phyloP scores from a whole-genome alignment of 371 early-diverging fungal species.

The Chytridiales sp. region DNA sequence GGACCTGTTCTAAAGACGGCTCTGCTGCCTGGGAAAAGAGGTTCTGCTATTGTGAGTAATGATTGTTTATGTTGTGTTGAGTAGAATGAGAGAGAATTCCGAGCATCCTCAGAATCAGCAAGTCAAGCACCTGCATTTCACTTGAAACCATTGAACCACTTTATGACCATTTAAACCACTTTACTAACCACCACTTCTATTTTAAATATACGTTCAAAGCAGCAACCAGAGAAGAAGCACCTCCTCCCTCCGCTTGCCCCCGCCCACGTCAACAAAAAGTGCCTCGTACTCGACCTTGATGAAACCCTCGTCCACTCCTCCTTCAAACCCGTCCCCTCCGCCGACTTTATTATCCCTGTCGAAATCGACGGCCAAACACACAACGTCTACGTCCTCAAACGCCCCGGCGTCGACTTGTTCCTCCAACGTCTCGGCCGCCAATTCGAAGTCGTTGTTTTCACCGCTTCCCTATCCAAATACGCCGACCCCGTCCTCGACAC shows the following conservation, averaged over 20 bases:
- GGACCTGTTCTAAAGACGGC: too few species aligned
- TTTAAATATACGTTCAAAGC: too few species aligned
- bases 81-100: too few species aligned
- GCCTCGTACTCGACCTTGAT: slow-evolving; percentile 85
- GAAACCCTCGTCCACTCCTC: slow-evolving; percentile 84
- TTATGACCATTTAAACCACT: too few species aligned
- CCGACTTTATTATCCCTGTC: slow-evolving; percentile 87
- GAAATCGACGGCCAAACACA: slow-evolving; percentile 89
- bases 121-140: too few species aligned
- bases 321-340: slow-evolving; percentile 76
- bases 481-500: slow-evolving; percentile 95
- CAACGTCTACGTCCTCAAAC: slow-evolving; percentile 91
- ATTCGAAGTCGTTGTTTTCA: slow-evolving; percentile 95
- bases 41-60: too few species aligned
- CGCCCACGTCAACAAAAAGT: slow-evolving; percentile 69
- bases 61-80: too few species aligned
- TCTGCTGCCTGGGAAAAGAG: too few species aligned
- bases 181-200: too few species aligned
- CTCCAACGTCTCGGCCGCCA: slow-evolving; percentile 80
- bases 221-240: slow-evolving; percentile 16
- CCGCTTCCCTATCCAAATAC: slow-evolving; percentile 94
- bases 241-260: slow-evolving; percentile 38
- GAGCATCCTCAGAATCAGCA: too few species aligned
- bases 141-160: too few species aligned
- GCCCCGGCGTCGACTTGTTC: slow-evolving; percentile 94